phyloP scores from a whole-genome alignment of 2,329 filamentous ascomycete species.

The Huntiella moniliformis region DNA sequence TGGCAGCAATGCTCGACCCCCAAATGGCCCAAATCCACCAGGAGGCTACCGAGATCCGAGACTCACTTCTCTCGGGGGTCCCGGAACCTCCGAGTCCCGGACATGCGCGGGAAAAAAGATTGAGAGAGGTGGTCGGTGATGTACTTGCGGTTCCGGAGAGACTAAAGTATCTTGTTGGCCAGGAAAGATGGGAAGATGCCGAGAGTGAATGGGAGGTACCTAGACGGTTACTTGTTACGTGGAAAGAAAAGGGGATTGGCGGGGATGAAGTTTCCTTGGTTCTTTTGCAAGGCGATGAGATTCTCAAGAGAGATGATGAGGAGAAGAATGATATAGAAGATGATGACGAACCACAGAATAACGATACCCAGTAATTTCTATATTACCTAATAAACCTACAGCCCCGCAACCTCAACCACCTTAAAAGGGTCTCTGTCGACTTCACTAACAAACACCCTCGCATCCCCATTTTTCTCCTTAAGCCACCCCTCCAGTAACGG shows the following conservation, averaged over 20 bases:
- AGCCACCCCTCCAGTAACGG: conserved; percentile 43
- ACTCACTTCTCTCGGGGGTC: conserved; percentile 28
- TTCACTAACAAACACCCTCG: conserved; percentile 56
- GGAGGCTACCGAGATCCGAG: conserved; percentile 35
- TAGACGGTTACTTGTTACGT: conserved; percentile 29
- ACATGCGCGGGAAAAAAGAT: conserved; percentile 18
- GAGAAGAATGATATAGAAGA: not conserved
- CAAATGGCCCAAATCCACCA: conserved; percentile 59
- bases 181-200: conserved; percentile 43
- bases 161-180: conserved; percentile 36
- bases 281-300: conserved; percentile 35
- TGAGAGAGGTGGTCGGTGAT: conserved; percentile 40
- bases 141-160: conserved; percentile 42
- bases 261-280: conserved; percentile 34
- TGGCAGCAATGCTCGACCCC: conserved; percentile 52
- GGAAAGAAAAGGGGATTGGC: conserved; percentile 36
- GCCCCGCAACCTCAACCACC: conserved; percentile 37
- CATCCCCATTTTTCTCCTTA: conserved; percentile 27
- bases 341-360: not conserved
- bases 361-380: conserved; percentile 8
- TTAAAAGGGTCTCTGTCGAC: conserved; percentile 76
- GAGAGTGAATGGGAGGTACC: conserved; percentile 36
- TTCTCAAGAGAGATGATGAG: conserved; percentile 18
- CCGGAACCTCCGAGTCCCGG: conserved; percentile 26
- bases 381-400: conserved; percentile 16